A percentile compares a stretch with the other conserved stretches of the same genome.
phyloP scores from a whole-genome alignment of 2,329 filamentous ascomycete species.

The Scytalidium lignicola region DNA sequence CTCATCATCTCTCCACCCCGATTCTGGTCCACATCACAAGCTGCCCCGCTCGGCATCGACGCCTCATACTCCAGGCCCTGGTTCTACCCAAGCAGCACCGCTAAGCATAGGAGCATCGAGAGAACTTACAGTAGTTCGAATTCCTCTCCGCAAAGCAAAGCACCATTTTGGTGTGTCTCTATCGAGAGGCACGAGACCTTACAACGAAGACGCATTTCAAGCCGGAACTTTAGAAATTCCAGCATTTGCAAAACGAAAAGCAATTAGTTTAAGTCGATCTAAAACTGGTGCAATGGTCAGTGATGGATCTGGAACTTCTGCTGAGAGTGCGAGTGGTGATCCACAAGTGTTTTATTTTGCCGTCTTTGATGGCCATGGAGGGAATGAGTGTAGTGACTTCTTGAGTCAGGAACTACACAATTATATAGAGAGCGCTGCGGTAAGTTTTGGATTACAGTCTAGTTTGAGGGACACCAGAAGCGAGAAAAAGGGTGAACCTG shows the following conservation, averaged over 20 bases:
- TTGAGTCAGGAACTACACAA: constrained; percentile 77
- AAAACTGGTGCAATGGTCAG: constrained; percentile 8
- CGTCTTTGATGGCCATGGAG: constrained; percentile 94
- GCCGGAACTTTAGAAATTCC: constrained; percentile 91
- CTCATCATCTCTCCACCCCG: constrained; percentile 86
- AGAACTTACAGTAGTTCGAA: constrained; percentile 90
- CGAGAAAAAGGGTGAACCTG: neutral
- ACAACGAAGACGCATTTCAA: constrained; percentile 93
- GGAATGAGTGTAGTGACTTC: constrained; percentile 82
- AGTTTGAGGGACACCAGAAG: constrained; percentile 50
- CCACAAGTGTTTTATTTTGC: constrained; percentile 98
- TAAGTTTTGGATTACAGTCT: constrained; percentile 71
- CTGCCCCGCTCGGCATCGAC: constrained; percentile 79
- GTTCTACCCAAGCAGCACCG: constrained; percentile 53
- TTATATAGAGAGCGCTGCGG: constrained; percentile 80
- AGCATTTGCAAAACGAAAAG: constrained; percentile 80
- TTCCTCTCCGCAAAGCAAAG: constrained; percentile 87
- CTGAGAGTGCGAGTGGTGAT: constrained; percentile 76
- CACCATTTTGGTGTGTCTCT: constrained; percentile 86
- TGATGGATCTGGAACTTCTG: constrained; percentile 56
- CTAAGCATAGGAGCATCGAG: constrained; percentile 56
- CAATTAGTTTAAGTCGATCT: constrained; percentile 47
- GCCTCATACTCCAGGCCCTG: constrained; percentile 59
- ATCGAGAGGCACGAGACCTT: constrained; percentile 74
- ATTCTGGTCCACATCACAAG: constrained; percentile 78